Evolutionary conservation across 495 filamentous ascomycete species (phyloP), one percentile per base, ranked within the genome.

Genomic region (Elaphomyces granulatus): DNA sequence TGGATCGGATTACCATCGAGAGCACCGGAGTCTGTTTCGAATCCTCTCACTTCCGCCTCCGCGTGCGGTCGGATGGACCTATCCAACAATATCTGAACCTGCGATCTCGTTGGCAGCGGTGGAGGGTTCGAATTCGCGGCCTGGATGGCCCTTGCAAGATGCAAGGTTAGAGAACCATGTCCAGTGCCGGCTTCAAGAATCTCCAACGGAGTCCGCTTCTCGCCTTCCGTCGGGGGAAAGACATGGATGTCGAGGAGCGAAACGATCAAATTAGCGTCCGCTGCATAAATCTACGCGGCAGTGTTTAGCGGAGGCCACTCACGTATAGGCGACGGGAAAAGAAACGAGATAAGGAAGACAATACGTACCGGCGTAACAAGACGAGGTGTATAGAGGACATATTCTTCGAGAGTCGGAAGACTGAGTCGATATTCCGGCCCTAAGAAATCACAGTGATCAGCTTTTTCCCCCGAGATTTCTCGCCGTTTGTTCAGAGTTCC

Each of bases 151-250:
- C 78, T 71, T 15, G 78, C 73, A 10, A 87, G 67, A 45, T 82
- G 68, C 6, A 87, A 60, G 2, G 81, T 87, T 35, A 88, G 56
- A 9, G 77, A 75, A 36, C 81, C 83, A 61, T 85, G 78, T 2
- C 83, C 83, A 1, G 83, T 87, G 4, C 83, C 83, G 28, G 81
- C 81, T 56, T 88, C 83, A 23, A 88, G 74, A 28, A 87, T 80
- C 48, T 87, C 80, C 0, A 84, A 43, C 14, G 40, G 48, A 21
- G 46, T 43, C 32, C 46, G 38, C 19, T 4, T 28, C 14, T 41
- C 37, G 10, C 46, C 53, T 15, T 48, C 47, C 14, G 58, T 46
- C 9, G 67, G 56, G 15, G 63, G 50, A 12, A 61, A 47, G 34
- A 71, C 65, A 46, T 87, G 76, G 33, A 88, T 67, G 47, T 87